A percentile compares a stretch with the other conserved stretches of the same genome.
These are phyloP conservation scores for Populus davidiana DNA, from an alignment of 345 rosid genomes.

Conservation along the genomic window DNA sequence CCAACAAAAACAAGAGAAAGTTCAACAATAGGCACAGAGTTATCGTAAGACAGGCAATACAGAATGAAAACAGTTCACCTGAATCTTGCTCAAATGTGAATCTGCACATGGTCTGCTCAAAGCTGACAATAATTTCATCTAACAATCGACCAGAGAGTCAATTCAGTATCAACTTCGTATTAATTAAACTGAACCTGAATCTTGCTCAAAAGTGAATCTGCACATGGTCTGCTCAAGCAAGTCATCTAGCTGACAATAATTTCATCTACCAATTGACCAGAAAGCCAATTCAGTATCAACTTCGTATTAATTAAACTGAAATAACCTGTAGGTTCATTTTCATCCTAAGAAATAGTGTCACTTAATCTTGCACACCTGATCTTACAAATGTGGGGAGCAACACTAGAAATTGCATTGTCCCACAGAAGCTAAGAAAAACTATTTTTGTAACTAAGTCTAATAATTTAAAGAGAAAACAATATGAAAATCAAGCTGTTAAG, in stretches of 20 bases:
- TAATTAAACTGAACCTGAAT: slow-evolving; percentile 17
- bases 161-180: slow-evolving; percentile 38
- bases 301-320: slow-evolving; percentile 17
- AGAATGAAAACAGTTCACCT: slow-evolving; percentile 45
- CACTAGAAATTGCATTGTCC: slow-evolving; percentile 7
- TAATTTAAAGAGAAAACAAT: neutral
- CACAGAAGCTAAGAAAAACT: slow-evolving; percentile 1
- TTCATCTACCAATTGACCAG: slow-evolving; percentile 63
- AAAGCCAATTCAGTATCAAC: slow-evolving; percentile 46
- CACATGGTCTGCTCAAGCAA: slow-evolving; percentile 58
- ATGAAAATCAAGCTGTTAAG: neutral
- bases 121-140: slow-evolving; percentile 60
- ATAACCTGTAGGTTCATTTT: slow-evolving; percentile 26
- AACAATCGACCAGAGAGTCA: slow-evolving; percentile 53
- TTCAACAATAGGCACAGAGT: slow-evolving; percentile 16
- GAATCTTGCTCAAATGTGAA: slow-evolving; percentile 38
- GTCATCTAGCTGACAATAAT: slow-evolving; percentile 53
- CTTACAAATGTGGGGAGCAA: neutral
- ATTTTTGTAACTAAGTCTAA: neutral
- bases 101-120: slow-evolving; percentile 54
- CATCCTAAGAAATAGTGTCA: slow-evolving; percentile 3
- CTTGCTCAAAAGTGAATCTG: slow-evolving; percentile 32
- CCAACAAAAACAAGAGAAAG: neutral
- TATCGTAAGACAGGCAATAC: slow-evolving; percentile 5
- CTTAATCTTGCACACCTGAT: slow-evolving; percentile 14